Base-by-base conservation (phyloP, 2,329 filamentous ascomycete species). In the Malbranchea cinnamomea region DNA sequence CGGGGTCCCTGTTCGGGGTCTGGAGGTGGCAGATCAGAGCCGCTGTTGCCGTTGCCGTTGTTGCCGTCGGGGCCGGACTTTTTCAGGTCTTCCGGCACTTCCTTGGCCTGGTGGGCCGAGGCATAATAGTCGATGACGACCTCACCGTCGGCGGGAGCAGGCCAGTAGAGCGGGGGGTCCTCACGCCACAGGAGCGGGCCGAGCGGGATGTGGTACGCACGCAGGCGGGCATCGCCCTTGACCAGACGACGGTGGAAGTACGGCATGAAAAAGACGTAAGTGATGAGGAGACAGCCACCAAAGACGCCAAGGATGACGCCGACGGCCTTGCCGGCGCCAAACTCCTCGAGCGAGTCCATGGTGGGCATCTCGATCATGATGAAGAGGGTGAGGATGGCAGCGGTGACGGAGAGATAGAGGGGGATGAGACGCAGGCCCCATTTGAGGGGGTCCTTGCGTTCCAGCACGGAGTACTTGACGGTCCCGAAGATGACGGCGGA, bases 311-410 rank as follows among this genome's bases (percentile, higher is more conserved):
- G 40, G 23, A 54, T 42, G 24, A 49, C 46, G 12, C 48, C 40
- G 15, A 38, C 40, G 20, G 38, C 39, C 28, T 42, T 47, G 9
- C 48, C 46, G 6, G 38, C 42, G 17, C 47, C 46, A 19, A 48
- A 45, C 24, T 49, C 43, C 23, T 51, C 48, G 6, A 48, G 41
- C 7, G 40, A 41, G 18, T 41, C 36, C 6, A 38, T 36, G 6
- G 31, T 50, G 32, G 57, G 59, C 4, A 52, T 49, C 39, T 62
- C 56, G 35, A 65, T 51, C 26, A 77, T 61, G 33, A 79, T 68
- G 36, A 78, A 67, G 46, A 79, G 53, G 4, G 63, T 60, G 24
- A 65, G 57, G 29, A 67, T 53, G 11, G 52, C 61, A 24, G 53
- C 60, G 1, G 64, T 65, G 28, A 59, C 39, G 27, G 62, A 55